phyloP scores from a whole-genome alignment of 2,329 filamentous ascomycete genomes.

The Ophiostoma piceae region DNA sequence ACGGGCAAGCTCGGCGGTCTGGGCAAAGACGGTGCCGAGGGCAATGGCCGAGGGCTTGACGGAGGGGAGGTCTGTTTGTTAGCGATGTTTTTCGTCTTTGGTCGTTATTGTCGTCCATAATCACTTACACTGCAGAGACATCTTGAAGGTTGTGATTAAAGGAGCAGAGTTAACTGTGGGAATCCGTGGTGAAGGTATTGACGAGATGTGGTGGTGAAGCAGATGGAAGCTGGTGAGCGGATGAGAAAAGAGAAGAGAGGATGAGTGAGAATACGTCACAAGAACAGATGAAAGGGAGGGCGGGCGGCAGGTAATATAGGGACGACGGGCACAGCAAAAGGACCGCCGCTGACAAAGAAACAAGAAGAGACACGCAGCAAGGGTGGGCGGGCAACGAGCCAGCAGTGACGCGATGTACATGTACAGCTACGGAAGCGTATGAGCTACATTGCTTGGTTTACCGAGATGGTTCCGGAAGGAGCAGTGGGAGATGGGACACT shows the following conservation, averaged over 20 bases:
- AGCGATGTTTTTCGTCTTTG: neutral
- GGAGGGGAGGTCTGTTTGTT: conserved; percentile 51
- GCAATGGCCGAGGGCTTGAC: conserved; percentile 98
- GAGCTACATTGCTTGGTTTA: neutral
- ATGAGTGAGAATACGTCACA: conserved; percentile 15
- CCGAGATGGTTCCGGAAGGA: conserved; percentile 9
- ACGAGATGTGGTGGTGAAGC: neutral
- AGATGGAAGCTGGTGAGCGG: neutral
- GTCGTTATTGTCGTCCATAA: too few species aligned
- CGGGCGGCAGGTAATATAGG: conserved; percentile 17
- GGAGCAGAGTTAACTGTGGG: neutral
- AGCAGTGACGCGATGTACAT: neutral
- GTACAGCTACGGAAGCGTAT: neutral
- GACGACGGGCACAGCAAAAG: neutral
- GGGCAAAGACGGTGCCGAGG: conserved; percentile 92
- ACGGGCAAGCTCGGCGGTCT: conserved; percentile 75
- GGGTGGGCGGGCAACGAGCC: conserved; percentile 2
- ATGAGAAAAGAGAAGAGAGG: neutral
- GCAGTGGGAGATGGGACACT: neutral
- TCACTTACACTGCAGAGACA: conserved; percentile 57
- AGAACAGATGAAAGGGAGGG: neutral
- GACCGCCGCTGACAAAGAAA: conserved; percentile 3
- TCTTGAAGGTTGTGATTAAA: conserved; percentile 35
- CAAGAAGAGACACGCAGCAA: neutral
- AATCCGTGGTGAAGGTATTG: conserved; percentile 2